These are phyloP conservation scores for Myxozyma kluyveri DNA, from an alignment of 805 yeast species.

Conservation along the genomic window DNA sequence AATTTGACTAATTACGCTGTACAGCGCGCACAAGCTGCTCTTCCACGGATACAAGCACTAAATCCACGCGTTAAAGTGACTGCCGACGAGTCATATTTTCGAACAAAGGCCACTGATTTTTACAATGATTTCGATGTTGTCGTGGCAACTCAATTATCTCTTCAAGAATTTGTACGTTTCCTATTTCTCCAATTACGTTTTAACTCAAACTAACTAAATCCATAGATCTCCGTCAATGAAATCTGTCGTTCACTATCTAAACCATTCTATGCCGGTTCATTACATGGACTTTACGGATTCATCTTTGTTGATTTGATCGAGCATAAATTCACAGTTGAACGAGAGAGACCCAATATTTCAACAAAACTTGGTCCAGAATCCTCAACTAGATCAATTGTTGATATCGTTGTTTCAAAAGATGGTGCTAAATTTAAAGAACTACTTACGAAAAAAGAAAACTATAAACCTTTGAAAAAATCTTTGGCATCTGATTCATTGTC, in stretches of 20 bases:
- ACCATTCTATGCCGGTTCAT: conserved; percentile 66
- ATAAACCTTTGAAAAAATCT: conserved; percentile 28
- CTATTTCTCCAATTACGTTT: neutral
- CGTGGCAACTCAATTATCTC: conserved; percentile 65
- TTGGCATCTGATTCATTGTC: conserved; percentile 13
- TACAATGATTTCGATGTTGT: conserved; percentile 63
- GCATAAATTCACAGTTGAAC: conserved; percentile 50
- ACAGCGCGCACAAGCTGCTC: conserved; percentile 53
- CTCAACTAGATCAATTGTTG: conserved; percentile 44
- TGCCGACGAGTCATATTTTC: conserved; percentile 40
- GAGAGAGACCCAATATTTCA: conserved; percentile 48
- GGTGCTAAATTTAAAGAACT: conserved; percentile 37
- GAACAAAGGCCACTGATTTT: conserved; percentile 38
- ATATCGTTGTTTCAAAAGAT: conserved; percentile 37
- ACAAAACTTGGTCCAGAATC: conserved; percentile 53
- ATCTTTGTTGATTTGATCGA: conserved; percentile 73
- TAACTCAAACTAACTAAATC: neutral
- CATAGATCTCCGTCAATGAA: conserved; percentile 46
- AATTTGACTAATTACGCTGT: neutral
- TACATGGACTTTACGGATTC: conserved; percentile 81
- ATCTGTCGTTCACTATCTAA: conserved; percentile 55
- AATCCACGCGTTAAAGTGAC: conserved; percentile 71
- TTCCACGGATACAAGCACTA: conserved; percentile 60
- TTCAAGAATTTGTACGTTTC: conserved; percentile 39
- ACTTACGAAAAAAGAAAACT: conserved; percentile 31